Conservation (phyloP, 83 land plant species). For the Thuja plicata region DNA sequence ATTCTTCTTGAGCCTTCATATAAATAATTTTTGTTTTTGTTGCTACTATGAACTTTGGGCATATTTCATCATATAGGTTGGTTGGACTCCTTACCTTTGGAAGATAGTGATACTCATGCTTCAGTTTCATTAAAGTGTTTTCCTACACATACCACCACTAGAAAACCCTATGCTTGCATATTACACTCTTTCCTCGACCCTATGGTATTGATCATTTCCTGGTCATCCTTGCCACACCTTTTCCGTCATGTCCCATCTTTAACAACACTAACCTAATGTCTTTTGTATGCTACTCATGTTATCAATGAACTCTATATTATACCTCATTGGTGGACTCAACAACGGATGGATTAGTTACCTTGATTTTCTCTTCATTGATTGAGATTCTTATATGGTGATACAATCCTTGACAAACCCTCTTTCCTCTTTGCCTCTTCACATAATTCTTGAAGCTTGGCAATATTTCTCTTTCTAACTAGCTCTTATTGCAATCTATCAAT, state of each 20-base stretch:
- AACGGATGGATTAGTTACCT: not conserved
- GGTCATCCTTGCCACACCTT: not conserved
- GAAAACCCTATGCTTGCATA: not conserved
- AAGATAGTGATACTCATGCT: too few relatives aligned
- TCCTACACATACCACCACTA: too few relatives aligned
- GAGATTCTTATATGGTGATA: not conserved
- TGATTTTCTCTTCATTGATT: not conserved
- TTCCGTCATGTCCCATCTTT: not conserved
- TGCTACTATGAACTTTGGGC: not conserved
- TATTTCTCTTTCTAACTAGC: not conserved
- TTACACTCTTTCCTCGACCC: not conserved
- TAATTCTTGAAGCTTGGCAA: too few relatives aligned
- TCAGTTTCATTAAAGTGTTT: too few relatives aligned
- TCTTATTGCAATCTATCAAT: too few relatives aligned
- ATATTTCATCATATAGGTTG: not conserved
- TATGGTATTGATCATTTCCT: not conserved
- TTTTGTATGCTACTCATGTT: not conserved
- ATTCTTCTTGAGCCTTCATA: not conserved
- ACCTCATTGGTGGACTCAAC: not conserved
- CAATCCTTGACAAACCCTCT: not conserved
- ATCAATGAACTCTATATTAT: not conserved
- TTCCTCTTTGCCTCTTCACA: not conserved
- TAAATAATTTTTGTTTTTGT: not conserved
- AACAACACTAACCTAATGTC: not conserved
- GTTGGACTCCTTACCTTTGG: not conserved